Percentiles rank a stretch among this genome's conserved stretches.
Evolutionary conservation across 176 grass and related monocot species (phyloP).

Genomic region (Ensete glaucum): DNA sequence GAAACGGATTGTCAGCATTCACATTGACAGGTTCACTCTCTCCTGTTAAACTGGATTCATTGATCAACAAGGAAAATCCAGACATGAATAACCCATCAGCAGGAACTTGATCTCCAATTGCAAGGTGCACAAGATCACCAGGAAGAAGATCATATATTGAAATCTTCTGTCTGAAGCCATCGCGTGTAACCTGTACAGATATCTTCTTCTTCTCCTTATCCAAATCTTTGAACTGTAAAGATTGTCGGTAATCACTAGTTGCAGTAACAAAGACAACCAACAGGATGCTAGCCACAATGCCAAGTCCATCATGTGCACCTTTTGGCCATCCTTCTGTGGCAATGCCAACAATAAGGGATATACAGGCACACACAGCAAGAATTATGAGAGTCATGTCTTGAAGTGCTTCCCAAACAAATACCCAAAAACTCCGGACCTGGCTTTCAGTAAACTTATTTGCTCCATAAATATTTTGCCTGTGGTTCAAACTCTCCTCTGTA

Average conservation of each 20-base stretch:
- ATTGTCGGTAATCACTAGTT: conserved; percentile 11
- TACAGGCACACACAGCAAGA: conserved; percentile 1
- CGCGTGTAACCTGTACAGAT: conserved; percentile 3
- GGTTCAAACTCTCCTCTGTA: conserved; percentile 1
- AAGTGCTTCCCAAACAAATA: conserved; percentile 17
- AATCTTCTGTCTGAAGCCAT: conserved; percentile 9
- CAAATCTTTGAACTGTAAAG: conserved; percentile 17
- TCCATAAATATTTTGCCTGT: not conserved
- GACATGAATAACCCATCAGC: conserved; percentile 11
- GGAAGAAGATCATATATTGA: conserved; percentile 14
- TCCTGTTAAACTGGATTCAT: conserved; percentile 15
- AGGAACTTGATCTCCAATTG: conserved; percentile 13
- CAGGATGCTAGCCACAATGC: conserved; percentile 15
- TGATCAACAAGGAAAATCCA: conserved; percentile 16
- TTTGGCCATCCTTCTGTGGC: conserved; percentile 14
- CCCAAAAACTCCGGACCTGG: conserved; percentile 4
- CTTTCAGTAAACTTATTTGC: conserved; percentile 8
- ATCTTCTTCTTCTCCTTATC: conserved; percentile 17
- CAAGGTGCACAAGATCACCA: conserved; percentile 1
- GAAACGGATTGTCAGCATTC: conserved; percentile 7
- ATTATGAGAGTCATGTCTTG: conserved; percentile 15
- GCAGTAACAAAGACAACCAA: conserved; percentile 16
- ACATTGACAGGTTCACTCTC: conserved; percentile 2
- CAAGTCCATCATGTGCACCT: conserved; percentile 16
- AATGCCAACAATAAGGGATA: conserved; percentile 7